A percentile compares a stretch with the other conserved stretches of the same genome.
phyloP scores from a whole-genome alignment of 176 grass and related monocot species.

The Guadua angustifolia region DNA sequence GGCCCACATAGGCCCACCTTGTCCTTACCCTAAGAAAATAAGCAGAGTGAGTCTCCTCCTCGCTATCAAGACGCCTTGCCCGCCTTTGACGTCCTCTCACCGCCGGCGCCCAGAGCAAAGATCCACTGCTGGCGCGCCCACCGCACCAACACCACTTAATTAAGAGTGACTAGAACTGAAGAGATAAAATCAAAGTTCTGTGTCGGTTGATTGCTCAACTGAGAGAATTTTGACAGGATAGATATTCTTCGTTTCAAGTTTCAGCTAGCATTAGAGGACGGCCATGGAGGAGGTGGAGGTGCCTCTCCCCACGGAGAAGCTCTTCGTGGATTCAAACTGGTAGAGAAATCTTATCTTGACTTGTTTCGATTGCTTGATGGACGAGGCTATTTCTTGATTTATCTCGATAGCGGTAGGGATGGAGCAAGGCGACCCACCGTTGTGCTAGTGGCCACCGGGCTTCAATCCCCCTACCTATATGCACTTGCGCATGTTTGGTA shows the following conservation, averaged over 20 bases:
- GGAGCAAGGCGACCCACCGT: conserved; percentile 33
- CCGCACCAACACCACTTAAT: neutral
- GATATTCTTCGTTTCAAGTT: neutral
- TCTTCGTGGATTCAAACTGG: conserved; percentile 17
- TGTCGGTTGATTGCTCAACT: neutral
- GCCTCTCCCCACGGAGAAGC: conserved; percentile 39
- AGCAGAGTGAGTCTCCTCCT: neutral
- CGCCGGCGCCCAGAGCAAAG: neutral
- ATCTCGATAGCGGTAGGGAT: conserved; percentile 31
- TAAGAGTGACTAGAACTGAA: neutral
- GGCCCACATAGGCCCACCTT: neutral
- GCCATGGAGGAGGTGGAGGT: conserved; percentile 42
- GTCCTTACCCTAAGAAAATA: neutral
- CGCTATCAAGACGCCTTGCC: too few species aligned
- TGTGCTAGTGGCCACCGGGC: conserved; percentile 74
- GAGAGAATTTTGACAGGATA: neutral
- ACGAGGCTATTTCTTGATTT: conserved; percentile 15
- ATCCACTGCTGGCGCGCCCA: too few species aligned
- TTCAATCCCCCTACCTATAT: conserved; percentile 96
- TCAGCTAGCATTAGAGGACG: neutral
- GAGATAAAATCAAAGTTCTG: neutral
- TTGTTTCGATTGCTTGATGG: neutral
- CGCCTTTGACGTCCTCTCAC: neutral
- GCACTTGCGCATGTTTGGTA: conserved; percentile 94
- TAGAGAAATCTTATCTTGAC: neutral